Percentiles rank a stretch among this genome's conserved stretches.
These are phyloP conservation scores for Seiridium unicorne DNA, from an alignment of 2,329 filamentous ascomycete genomes.

Conservation along the genomic window DNA sequence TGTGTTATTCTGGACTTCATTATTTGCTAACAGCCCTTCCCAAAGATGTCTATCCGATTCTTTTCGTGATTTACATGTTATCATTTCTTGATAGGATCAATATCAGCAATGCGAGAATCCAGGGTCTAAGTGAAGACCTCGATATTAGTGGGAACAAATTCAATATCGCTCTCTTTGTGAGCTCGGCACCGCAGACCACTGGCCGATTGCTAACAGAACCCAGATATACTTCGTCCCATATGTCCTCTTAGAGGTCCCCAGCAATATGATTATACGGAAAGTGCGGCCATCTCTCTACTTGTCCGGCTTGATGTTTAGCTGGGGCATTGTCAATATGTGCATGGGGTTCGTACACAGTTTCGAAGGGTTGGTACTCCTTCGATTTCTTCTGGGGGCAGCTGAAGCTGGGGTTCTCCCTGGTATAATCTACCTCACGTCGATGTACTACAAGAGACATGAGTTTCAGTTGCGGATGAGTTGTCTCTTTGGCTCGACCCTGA, in stretches of 20 bases:
- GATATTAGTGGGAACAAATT: constrained; percentile 38
- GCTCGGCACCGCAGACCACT: constrained; percentile 4
- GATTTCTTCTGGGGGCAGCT: constrained; percentile 42
- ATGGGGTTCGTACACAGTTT: constrained; percentile 43
- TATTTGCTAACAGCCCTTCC: background rate
- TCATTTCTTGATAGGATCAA: constrained; percentile 44
- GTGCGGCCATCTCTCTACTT: constrained; percentile 38
- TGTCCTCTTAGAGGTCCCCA: constrained; percentile 42
- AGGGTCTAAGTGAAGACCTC: constrained; percentile 40
- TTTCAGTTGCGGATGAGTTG: constrained; percentile 44
- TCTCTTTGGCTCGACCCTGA: constrained; percentile 39
- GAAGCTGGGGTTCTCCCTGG: constrained; percentile 47
- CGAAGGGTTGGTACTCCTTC: constrained; percentile 36
- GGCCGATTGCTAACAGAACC: background rate
- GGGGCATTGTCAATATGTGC: constrained; percentile 45
- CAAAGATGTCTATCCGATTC: constrained; percentile 32
- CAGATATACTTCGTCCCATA: constrained; percentile 38
- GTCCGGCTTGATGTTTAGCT: constrained; percentile 36
- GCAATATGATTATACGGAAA: constrained; percentile 42
- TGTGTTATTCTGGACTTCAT: too few species aligned
- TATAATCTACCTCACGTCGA: constrained; percentile 44
- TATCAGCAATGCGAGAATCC: constrained; percentile 46
- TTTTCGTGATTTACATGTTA: constrained; percentile 40
- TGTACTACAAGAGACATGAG: constrained; percentile 49
- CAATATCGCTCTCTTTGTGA: constrained; percentile 39